A percentile compares a stretch with the other conserved stretches of the same genome.
These are phyloP conservation scores for Knufia fluminis DNA, from an alignment of 2,329 filamentous ascomycete genomes.

Conservation along the genomic window DNA sequence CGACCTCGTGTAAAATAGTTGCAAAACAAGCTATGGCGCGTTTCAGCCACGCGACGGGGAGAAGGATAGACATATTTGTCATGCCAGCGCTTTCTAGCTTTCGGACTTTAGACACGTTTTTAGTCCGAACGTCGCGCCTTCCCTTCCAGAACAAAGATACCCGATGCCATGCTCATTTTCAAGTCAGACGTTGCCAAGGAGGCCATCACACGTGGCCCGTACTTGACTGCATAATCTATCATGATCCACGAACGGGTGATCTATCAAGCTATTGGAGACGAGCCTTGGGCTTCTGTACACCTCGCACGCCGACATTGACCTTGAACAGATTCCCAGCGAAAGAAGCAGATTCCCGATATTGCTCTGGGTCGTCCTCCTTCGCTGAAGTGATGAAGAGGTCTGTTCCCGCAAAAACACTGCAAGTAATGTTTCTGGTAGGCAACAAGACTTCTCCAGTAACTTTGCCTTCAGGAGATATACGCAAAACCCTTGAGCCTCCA, in stretches of 20 bases:
- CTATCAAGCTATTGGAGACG: conserved; percentile 33
- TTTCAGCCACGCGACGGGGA: not conserved
- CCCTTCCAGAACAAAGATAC: no score
- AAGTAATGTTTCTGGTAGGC: conserved; percentile 72
- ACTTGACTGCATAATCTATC: no score
- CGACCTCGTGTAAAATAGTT: not conserved
- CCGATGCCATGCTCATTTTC: no score
- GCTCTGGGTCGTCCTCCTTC: conserved; percentile 56
- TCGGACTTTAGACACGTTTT: no score
- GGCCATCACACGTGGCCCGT: no score
- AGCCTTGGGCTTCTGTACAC: conserved; percentile 56
- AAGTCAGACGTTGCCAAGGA: no score
- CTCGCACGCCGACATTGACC: conserved; percentile 39
- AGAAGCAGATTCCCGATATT: conserved; percentile 52
- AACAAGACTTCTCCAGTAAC: conserved; percentile 65
- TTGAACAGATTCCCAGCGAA: conserved; percentile 54
- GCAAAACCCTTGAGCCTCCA: conserved; percentile 64
- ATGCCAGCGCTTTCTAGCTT: no score
- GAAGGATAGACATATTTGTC: not conserved
- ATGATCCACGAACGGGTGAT: no score
- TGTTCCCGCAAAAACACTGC: conserved; percentile 66
- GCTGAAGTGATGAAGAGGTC: conserved; percentile 73
- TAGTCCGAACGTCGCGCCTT: no score
- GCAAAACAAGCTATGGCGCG: not conserved
- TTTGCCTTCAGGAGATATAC: conserved; percentile 60